A percentile compares a stretch with the other conserved stretches of the same genome.
Evolutionary conservation across 495 filamentous ascomycete species (phyloP).

Genomic region (Tuber magnatum): DNA sequence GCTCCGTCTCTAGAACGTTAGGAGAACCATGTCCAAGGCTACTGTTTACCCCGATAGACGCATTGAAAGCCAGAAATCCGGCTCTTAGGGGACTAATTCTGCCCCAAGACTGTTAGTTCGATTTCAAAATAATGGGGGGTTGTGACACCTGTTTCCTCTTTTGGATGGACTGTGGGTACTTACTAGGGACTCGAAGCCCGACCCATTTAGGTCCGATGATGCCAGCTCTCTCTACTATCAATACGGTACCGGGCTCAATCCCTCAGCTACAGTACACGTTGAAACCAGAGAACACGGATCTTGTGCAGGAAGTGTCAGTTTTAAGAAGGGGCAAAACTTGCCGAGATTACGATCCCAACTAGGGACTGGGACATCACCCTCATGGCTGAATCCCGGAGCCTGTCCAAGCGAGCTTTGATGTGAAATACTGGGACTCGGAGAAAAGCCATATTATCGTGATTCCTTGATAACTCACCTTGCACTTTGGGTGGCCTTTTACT

Average conservation of each 20-base stretch:
- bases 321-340: neutral
- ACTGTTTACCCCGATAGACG: neutral
- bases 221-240: neutral
- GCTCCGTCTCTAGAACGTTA: neutral
- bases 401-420: neutral
- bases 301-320: neutral
- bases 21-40: neutral
- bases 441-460: neutral
- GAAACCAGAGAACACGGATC: neutral
- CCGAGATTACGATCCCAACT: neutral
- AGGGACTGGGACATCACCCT: neutral
- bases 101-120: neutral
- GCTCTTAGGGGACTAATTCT: neutral
- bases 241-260: neutral
- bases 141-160: neutral
- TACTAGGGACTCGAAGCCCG: neutral
- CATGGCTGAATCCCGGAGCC: neutral
- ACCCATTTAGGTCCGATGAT: neutral
- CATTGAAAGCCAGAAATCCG: neutral
- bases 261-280: neutral
- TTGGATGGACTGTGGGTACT: neutral
- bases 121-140: neutral
- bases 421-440: neutral
- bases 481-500: neutral
- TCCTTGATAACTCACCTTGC: neutral